Conservation (phyloP, 164 flowering plant genomes). For the Annona cherimola region DNA sequence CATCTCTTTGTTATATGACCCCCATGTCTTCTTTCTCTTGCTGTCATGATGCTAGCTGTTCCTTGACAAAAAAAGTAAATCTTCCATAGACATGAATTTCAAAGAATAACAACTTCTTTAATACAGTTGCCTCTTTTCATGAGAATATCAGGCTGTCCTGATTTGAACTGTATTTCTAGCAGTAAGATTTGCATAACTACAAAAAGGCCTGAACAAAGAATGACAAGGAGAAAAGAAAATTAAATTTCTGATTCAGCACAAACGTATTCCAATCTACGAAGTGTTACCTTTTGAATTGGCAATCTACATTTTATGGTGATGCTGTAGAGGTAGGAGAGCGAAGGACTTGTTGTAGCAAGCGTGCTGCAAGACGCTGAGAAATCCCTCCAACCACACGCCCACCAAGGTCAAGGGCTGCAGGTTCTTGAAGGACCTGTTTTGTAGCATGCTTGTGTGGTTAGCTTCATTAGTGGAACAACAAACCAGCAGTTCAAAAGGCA, state of each 20-base stretch:
- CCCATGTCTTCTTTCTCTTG: background rate
- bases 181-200: background rate
- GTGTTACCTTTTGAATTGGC: background rate
- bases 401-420: conserved; percentile 68
- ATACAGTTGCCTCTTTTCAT: background rate
- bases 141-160: background rate
- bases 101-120: no score
- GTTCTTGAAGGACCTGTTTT: conserved; percentile 81
- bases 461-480: background rate
- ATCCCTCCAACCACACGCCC: conserved; percentile 74
- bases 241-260: background rate
- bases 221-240: background rate
- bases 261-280: background rate
- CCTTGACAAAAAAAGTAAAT: no score
- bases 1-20: no score
- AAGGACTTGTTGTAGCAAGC: conserved; percentile 84
- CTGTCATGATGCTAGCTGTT: background rate
- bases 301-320: background rate
- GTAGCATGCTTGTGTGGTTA: conserved; percentile 10
- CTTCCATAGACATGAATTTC: background rate
- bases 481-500: conserved; percentile 1
- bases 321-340: conserved; percentile 36
- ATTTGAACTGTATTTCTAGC: background rate
- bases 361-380: conserved; percentile 84
- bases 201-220: background rate